phyloP scores from a whole-genome alignment of 257 asterid species.

The Solanum etuberosum region DNA sequence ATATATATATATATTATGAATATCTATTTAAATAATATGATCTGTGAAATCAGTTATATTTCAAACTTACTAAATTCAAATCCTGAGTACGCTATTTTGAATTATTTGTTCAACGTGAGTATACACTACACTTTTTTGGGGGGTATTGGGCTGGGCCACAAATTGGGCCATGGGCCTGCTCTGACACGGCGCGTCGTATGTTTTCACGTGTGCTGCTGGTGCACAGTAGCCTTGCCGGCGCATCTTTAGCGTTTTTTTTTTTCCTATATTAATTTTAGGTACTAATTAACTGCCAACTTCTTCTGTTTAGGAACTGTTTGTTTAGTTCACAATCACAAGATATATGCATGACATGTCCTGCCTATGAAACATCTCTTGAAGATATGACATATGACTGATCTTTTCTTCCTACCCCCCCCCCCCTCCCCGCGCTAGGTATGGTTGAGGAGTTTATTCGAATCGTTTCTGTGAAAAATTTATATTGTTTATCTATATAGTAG shows the following conservation, averaged over 20 bases:
- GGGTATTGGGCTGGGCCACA: background rate
- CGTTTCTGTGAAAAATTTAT: too few relatives aligned
- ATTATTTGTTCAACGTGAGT: background rate
- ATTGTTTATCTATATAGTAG: too few relatives aligned
- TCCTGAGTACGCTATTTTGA: background rate
- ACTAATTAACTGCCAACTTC: background rate
- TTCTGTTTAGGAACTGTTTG: background rate
- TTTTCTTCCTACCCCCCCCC: background rate
- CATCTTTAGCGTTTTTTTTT: background rate
- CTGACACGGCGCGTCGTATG: background rate
- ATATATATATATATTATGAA: too few relatives aligned
- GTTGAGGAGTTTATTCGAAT: background rate
- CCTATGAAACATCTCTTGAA: background rate
- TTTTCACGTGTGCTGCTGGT: background rate
- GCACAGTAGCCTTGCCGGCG: conserved; percentile 2
- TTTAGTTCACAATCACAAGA: background rate
- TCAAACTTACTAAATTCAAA: background rate
- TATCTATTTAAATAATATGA: too few relatives aligned
- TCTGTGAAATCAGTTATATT: too few relatives aligned
- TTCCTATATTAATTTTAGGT: background rate
- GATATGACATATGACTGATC: background rate
- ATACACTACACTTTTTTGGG: background rate
- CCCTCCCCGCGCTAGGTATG: background rate
- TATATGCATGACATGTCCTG: background rate
- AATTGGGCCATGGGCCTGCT: background rate